Evolutionary conservation across 139 green algal genomes (phyloP).

Genomic region (Chlorella sp.): DNA sequence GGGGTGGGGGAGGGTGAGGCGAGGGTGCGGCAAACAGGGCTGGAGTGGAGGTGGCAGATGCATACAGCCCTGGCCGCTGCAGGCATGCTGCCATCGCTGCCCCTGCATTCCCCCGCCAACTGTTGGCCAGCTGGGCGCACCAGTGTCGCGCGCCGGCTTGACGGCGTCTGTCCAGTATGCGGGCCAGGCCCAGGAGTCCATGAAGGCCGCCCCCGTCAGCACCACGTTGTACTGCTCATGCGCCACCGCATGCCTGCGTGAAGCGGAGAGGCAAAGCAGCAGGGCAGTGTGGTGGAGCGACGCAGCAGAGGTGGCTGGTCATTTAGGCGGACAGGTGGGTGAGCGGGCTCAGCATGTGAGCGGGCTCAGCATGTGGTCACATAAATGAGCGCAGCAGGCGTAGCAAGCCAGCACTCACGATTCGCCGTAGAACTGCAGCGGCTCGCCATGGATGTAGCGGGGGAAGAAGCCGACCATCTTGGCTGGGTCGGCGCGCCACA

Average conservation of each 20-base stretch:
- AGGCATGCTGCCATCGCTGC: no score
- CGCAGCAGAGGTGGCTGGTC: no score
- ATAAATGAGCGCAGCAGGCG: no score
- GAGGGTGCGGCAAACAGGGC: no score
- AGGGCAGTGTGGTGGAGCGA: neutral
- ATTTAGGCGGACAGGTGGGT: no score
- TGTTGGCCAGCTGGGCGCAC: neutral
- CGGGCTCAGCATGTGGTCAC: no score
- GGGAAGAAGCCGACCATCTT: slow-evolving; percentile 54
- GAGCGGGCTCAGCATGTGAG: no score
- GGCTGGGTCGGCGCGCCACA: slow-evolving; percentile 28
- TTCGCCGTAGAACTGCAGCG: slow-evolving; percentile 11
- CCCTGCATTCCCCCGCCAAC: no score
- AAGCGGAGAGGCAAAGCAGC: neutral
- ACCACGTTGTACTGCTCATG: slow-evolving; percentile 55
- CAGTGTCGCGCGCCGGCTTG: neutral
- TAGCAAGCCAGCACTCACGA: no score
- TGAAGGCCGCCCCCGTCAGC: slow-evolving; percentile 60
- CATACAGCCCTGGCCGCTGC: no score
- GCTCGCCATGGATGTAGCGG: slow-evolving; percentile 30
- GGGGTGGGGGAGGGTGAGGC: neutral
- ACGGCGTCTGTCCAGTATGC: slow-evolving; percentile 47
- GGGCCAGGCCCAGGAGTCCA: slow-evolving; percentile 47
- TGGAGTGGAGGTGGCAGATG: no score
- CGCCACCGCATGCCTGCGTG: slow-evolving; percentile 34